Evolutionary conservation across 2,329 filamentous ascomycete species (phyloP).

Genomic region (Aspergillus hortae): DNA sequence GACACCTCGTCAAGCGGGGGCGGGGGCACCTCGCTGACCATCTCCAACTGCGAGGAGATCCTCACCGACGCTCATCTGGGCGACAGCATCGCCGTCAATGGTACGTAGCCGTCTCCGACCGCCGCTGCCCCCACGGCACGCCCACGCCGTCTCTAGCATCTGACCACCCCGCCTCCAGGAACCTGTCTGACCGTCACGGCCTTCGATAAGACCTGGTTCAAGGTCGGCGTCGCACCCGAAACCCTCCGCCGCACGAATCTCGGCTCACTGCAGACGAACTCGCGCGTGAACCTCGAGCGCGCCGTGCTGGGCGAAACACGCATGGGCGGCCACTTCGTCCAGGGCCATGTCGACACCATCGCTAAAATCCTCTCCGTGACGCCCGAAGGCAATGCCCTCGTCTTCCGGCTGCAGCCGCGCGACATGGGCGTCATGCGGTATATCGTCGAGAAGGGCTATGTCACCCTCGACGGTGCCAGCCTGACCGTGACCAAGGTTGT

Average conservation of each 20-base stretch:
- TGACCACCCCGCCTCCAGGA: conserved; percentile 34
- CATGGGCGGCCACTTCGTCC: conserved; percentile 98
- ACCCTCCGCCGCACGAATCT: conserved; percentile 94
- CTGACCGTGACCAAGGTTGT: conserved; percentile 86
- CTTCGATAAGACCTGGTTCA: conserved; percentile 66
- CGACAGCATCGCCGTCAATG: conserved; percentile 93
- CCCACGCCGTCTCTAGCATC: background rate
- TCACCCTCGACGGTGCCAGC: conserved; percentile 91
- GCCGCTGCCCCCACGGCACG: background rate
- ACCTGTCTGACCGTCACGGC: conserved; percentile 91
- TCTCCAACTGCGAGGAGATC: conserved; percentile 70
- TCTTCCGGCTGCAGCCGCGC: conserved; percentile 74
- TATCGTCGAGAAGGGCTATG: conserved; percentile 93
- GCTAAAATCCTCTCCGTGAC: conserved; percentile 70
- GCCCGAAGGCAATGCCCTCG: conserved; percentile 85
- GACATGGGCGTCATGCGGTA: conserved; percentile 71
- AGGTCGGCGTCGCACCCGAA: conserved; percentile 90
- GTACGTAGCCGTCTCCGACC: conserved; percentile 37
- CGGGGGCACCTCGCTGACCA: conserved; percentile 86
- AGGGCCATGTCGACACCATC: conserved; percentile 92
- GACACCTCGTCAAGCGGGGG: conserved; percentile 67
- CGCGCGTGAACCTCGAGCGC: conserved; percentile 85
- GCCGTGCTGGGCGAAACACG: conserved; percentile 87
- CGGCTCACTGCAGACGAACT: conserved; percentile 64
- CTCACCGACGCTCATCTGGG: conserved; percentile 80